These are phyloP conservation scores for Mycena sanguinolenta DNA, from an alignment of 768 basidiomycete species.

Conservation along the genomic window DNA sequence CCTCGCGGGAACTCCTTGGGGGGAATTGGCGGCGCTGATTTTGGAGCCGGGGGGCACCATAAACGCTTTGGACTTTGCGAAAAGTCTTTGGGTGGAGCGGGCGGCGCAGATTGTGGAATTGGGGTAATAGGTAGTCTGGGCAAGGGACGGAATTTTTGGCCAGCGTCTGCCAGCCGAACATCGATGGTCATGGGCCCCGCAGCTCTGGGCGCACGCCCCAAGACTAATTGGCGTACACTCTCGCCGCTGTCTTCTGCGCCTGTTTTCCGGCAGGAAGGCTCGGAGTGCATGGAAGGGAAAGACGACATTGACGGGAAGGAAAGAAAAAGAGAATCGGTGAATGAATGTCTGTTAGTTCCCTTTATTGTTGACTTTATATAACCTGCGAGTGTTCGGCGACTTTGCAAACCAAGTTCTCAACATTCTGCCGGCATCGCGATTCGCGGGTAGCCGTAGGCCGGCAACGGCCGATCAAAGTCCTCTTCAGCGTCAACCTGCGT, in stretches of 20 bases:
- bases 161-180: constrained; percentile 24
- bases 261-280: constrained; percentile 1
- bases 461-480: too few relatives aligned
- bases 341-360: neutral
- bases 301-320: neutral
- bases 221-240: constrained; percentile 16
- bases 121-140: constrained; percentile 31
- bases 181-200: constrained; percentile 30
- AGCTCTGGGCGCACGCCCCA: neutral
- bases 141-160: constrained; percentile 29
- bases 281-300: neutral
- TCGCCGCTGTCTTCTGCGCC: constrained; percentile 22
- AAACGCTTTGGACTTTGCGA: too few relatives aligned
- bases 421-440: too few relatives aligned
- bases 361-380: neutral
- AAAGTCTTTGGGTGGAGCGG: constrained; percentile 3
- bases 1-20: constrained; percentile 10
- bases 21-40: constrained; percentile 26
- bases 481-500: too few relatives aligned
- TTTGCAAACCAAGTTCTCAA: neutral
- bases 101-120: constrained; percentile 26
- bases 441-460: too few relatives aligned
- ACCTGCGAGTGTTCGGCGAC: neutral
- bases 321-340: neutral
- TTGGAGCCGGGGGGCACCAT: constrained; percentile 17